Evolutionary conservation across 2,329 filamentous ascomycete species (phyloP).

Genomic region (Neopestalotiopsis sp.): DNA sequence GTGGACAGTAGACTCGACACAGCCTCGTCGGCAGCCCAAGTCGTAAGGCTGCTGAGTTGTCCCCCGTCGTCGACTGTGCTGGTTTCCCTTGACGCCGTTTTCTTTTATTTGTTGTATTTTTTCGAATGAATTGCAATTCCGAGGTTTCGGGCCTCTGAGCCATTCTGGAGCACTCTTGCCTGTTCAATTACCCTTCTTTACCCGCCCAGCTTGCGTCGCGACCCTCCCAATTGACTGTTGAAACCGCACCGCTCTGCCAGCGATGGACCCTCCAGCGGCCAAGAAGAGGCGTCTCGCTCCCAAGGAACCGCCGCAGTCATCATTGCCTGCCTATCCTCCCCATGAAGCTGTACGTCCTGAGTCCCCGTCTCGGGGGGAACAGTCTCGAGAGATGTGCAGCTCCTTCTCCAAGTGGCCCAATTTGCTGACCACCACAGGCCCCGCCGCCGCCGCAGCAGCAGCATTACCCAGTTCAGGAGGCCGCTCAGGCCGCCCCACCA

Average conservation of each 20-base stretch:
- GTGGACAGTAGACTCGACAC: slow-evolving; percentile 8
- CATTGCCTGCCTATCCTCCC: slow-evolving; percentile 31
- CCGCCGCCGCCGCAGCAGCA: slow-evolving; percentile 20
- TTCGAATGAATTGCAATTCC: slow-evolving; percentile 9
- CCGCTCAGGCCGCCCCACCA: slow-evolving; percentile 32
- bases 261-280: slow-evolving; percentile 42
- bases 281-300: slow-evolving; percentile 47
- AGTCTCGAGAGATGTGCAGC: slow-evolving; percentile 14
- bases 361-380: slow-evolving; percentile 9
- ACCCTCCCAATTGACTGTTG: slow-evolving; percentile 9
- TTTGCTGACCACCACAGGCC: not conserved
- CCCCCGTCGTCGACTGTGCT: not conserved
- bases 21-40: slow-evolving; percentile 21
- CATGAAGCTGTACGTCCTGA: slow-evolving; percentile 36
- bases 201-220: not conserved
- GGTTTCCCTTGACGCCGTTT: slow-evolving; percentile 1
- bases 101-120: slow-evolving; percentile 2
- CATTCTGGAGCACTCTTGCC: not conserved
- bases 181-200: not conserved
- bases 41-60: slow-evolving; percentile 20
- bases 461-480: slow-evolving; percentile 35
- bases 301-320: slow-evolving; percentile 40
- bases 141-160: slow-evolving; percentile 12
- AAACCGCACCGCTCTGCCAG: slow-evolving; percentile 20
- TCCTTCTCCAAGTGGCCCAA: not conserved